A percentile compares a stretch with the other conserved stretches of the same genome.
Evolutionary conservation across 1,284 basidiomycete genomes (phyloP).

Genomic region (Flammula alnicola): DNA sequence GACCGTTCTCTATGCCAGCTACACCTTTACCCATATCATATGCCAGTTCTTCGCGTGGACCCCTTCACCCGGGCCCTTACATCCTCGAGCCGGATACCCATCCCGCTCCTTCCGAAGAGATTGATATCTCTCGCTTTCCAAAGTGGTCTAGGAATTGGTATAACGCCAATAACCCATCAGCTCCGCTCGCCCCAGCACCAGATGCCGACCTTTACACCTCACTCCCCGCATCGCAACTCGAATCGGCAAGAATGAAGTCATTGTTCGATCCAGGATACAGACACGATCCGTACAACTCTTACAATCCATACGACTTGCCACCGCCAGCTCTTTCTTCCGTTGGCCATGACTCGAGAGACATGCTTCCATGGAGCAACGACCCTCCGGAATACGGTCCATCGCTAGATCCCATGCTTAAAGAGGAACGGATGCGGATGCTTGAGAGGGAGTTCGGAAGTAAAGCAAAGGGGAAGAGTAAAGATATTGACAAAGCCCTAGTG

Average conservation of each 20-base stretch:
- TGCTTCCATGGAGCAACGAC: slow-evolving; percentile 54
- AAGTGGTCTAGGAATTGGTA: slow-evolving; percentile 67
- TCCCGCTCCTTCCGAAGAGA: slow-evolving; percentile 40
- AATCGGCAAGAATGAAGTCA: slow-evolving; percentile 30
- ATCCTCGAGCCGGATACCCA: slow-evolving; percentile 28
- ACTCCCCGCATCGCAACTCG: slow-evolving; percentile 36
- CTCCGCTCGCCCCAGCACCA: slow-evolving; percentile 12
- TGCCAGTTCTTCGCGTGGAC: slow-evolving; percentile 20
- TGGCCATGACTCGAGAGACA: slow-evolving; percentile 42
- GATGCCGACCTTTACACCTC: slow-evolving; percentile 41
- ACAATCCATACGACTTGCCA: slow-evolving; percentile 24
- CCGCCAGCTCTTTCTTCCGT: slow-evolving; percentile 36
- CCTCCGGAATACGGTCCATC: slow-evolving; percentile 45
- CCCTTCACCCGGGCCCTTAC: slow-evolving; percentile 17
- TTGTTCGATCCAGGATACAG: slow-evolving; percentile 46
- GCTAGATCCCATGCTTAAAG: slow-evolving; percentile 56
- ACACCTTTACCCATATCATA: slow-evolving; percentile 24
- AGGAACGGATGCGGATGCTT: slow-evolving; percentile 71
- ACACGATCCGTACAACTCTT: slow-evolving; percentile 29
- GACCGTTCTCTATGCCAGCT: slow-evolving; percentile 56
- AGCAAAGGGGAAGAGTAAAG: slow-evolving; percentile 34
- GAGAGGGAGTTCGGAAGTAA: slow-evolving; percentile 62
- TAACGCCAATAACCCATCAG: slow-evolving; percentile 29
- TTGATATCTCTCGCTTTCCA: slow-evolving; percentile 66
- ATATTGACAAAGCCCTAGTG: slow-evolving; percentile 34